phyloP scores from a whole-genome alignment of 495 filamentous ascomycete genomes.

The Paragyromitra xinjiangensis region DNA sequence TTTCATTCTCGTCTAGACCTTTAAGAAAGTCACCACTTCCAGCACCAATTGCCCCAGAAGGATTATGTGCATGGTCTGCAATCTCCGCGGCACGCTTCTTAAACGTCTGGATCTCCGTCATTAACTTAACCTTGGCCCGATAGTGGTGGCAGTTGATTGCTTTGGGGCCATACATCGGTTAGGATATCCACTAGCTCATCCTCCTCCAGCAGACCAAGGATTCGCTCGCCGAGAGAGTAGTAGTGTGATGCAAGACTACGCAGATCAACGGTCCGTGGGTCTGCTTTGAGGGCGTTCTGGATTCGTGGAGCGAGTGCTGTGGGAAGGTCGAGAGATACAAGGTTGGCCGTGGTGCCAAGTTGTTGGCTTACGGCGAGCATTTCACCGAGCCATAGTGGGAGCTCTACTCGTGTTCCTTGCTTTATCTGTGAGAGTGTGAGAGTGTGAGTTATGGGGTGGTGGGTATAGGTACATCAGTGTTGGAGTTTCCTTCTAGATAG shows the following conservation, averaged over 20 bases:
- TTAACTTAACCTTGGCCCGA: conserved; percentile 20
- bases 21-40: conserved; percentile 86
- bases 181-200: conserved; percentile 84
- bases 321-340: conserved; percentile 85
- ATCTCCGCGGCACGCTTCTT: conserved; percentile 83
- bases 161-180: conserved; percentile 64
- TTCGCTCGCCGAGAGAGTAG: conserved; percentile 81
- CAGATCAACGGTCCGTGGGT: conserved; percentile 84
- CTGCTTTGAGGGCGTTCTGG: conserved; percentile 88
- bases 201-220: conserved; percentile 91
- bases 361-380: conserved; percentile 85
- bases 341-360: conserved; percentile 64
- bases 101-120: conserved; percentile 68
- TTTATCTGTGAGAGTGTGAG: conserved; percentile 65
- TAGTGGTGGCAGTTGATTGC: not conserved
- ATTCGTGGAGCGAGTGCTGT: conserved; percentile 79
- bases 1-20: conserved; percentile 89
- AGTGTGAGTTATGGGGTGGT: not conserved
- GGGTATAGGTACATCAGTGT: conserved; percentile 64
- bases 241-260: conserved; percentile 83
- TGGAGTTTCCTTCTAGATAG: conserved; percentile 78
- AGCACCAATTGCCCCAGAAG: conserved; percentile 72
- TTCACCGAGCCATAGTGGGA: conserved; percentile 97
- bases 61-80: conserved; percentile 89
- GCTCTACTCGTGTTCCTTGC: conserved; percentile 76